Percentiles rank a stretch among this genome's conserved stretches.
Conservation (phyloP, 1,284 basidiomycete species). For the Austroboletus niveus region DNA sequence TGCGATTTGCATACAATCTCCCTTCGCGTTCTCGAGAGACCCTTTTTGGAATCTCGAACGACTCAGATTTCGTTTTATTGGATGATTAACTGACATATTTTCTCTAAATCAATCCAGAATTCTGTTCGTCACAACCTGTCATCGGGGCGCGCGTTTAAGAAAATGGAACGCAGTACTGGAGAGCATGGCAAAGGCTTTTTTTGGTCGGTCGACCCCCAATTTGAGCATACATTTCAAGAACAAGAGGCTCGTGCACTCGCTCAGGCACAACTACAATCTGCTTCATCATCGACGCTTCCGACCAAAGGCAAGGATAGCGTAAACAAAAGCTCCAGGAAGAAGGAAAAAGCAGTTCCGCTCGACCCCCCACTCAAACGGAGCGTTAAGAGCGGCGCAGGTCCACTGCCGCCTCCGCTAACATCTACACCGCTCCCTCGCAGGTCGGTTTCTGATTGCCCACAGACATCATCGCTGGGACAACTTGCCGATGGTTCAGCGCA, state of each 20-base stretch:
- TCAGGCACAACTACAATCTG: conserved; percentile 18
- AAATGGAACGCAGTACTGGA: conserved; percentile 79
- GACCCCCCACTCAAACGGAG: conserved; percentile 67
- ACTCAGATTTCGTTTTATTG: conserved; percentile 3
- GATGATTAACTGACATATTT: conserved; percentile 17
- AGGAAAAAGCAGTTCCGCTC: conserved; percentile 46
- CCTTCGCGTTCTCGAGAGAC: not conserved
- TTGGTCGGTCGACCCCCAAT: conserved; percentile 82
- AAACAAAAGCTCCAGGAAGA: conserved; percentile 43
- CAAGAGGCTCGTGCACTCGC: conserved; percentile 57
- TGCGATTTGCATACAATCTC: not conserved
- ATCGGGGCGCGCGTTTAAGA: conserved; percentile 84
- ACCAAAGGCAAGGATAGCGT: conserved; percentile 32
- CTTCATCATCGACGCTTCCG: conserved; percentile 7
- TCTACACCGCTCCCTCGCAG: conserved; percentile 45
- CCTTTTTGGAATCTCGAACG: not conserved
- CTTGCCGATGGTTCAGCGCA: not conserved
- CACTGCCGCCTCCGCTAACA: conserved; percentile 65
- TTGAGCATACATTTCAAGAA: conserved; percentile 64
- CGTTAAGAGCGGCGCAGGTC: conserved; percentile 54
- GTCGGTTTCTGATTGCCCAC: conserved; percentile 13
- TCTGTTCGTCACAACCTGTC: conserved; percentile 92
- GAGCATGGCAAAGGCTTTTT: conserved; percentile 88
- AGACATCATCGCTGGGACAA: conserved; percentile 1
- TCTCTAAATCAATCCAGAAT: conserved; percentile 49